phyloP scores from a whole-genome alignment of 257 asterid genomes.

The Echites panduratus region DNA sequence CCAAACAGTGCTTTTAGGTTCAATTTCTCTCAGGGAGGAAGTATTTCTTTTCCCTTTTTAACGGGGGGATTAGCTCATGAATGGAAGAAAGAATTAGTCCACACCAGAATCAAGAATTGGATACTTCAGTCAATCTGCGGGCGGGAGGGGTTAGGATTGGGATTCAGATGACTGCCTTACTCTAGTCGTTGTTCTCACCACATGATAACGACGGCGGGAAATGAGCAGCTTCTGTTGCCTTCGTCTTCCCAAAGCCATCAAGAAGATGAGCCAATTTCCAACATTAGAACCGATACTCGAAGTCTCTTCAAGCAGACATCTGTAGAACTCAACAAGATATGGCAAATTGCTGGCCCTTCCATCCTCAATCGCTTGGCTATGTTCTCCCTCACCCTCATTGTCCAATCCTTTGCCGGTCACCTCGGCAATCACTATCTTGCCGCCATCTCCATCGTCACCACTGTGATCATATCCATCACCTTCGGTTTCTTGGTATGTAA shows the following conservation, averaged over 20 bases:
- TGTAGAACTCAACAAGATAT: conserved; percentile 37
- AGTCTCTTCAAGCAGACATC: conserved; percentile 19
- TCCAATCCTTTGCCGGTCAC: conserved; percentile 53
- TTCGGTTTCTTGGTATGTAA: conserved; percentile 49
- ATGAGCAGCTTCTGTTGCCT: conserved; percentile 7
- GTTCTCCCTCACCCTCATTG: conserved; percentile 49
- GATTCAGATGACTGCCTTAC: too few species aligned
- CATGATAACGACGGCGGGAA: background rate
- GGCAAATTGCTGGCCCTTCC: conserved; percentile 54
- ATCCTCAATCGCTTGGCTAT: conserved; percentile 44
- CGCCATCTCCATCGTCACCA: conserved; percentile 55
- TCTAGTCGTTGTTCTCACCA: too few species aligned
- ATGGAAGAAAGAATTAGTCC: too few species aligned
- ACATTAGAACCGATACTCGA: background rate
- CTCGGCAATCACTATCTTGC: conserved; percentile 41
- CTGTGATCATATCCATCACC: conserved; percentile 47
- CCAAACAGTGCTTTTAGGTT: too few species aligned
- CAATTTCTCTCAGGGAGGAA: too few species aligned
- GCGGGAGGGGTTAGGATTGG: too few species aligned
- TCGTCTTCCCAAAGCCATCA: background rate
- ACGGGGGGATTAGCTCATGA: too few species aligned
- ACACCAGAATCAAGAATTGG: too few species aligned
- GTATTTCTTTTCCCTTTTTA: too few species aligned
- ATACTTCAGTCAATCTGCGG: too few species aligned
- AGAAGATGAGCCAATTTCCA: background rate